Base-by-base conservation (phyloP, 306 rosid species). In the Quercus variabilis region DNA sequence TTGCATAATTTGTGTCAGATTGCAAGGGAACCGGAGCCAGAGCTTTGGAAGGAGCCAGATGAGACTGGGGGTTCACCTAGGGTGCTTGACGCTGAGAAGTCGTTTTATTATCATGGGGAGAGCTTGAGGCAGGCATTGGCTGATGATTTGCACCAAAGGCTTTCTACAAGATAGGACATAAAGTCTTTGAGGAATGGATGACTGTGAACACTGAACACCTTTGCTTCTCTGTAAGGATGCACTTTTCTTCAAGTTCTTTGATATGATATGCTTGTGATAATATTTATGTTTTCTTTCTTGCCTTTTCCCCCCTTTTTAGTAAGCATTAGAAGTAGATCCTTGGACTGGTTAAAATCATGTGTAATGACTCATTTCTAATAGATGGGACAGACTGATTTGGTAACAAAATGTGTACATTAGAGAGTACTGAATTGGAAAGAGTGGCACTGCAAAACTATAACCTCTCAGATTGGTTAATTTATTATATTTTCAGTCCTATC, bases 11-110 rank as follows among this genome's bases (percentile, higher is more conserved):
- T 95, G 80, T 95, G 99, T 74, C 99, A 95, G 80, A 90, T 95
- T 82, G 99, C 96, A 0, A 90, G 96, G 85, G 99, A 95, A 21
- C 99, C 97, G 0, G 98, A 95, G 58, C 99, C 98, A 0, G 99
- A 89, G 78, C 80, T 81, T 1, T 92, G 92, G 97, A 95, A 90
- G 87, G 97, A 90, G 60, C 97, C 94, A 5, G 98, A 95, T 49
- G 98, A 95, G 87, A 78, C 57, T 73, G 97, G 98, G 20, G 69
- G 81, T 59, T 91, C 83, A 1, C 94, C 99, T 0, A 81, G 97
- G 80, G 87, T 89, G 56, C 85, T 84, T 7, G 98, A 92, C 71
- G 86, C 64, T 3, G 98, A 95, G 88, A 93, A 91, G 69, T 83
- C 93, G 0, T 79, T 88, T 67, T 85, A 82, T 82, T 95, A 85